Base-by-base conservation (phyloP, 2,329 filamentous ascomycete species). In the Trichoderma brevicompactum region DNA sequence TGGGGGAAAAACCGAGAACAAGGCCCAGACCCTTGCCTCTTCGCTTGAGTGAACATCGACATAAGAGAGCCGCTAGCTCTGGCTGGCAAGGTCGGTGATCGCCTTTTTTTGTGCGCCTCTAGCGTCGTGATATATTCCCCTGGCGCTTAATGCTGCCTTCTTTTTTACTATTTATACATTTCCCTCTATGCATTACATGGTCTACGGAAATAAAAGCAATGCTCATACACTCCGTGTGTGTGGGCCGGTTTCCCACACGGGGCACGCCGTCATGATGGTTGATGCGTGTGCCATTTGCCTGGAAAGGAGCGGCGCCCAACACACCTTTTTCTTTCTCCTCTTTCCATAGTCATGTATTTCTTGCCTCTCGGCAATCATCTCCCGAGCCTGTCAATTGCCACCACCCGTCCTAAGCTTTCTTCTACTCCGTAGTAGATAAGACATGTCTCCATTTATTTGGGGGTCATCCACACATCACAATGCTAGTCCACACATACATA, bases 61-160 rank as follows among this genome's bases (percentile, higher is more conserved):
- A 60, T 34, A 34, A 58, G 44, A 60, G 44, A 50, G 19, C 46
- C 46, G 44, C 56, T 60, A 50, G 56, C 56, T 34, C 38, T 60
- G 19, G 54, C 36, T 32, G 23, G 10, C 17, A 49, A 50, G 56
- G 32, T 40, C 34, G 56, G 56, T 28, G 32, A 40, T 41, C 15
- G 36, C 38, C 56, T 49, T n/a, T 32, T 32, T 38, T 19, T 32
- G 15, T 32, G 9, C 46, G 28, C 23, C n/a, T 12, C 7, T 41
- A 52, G 48, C 58, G 38, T 44, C 48, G 38, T 32, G 34, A 49
- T 19, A 41, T 28, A 3, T 41, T 60, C 56, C 36, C 38, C 46
- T 36, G 46, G 44, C 43, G 1, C 13, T 12, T 23, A 17, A 13
- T 32, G 28, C 15, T 43, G 54, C 40, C 40, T 44, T 56, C 10